Base-by-base conservation (phyloP, 768 basidiomycete genomes). In the Suillus fuscotomentosus region DNA sequence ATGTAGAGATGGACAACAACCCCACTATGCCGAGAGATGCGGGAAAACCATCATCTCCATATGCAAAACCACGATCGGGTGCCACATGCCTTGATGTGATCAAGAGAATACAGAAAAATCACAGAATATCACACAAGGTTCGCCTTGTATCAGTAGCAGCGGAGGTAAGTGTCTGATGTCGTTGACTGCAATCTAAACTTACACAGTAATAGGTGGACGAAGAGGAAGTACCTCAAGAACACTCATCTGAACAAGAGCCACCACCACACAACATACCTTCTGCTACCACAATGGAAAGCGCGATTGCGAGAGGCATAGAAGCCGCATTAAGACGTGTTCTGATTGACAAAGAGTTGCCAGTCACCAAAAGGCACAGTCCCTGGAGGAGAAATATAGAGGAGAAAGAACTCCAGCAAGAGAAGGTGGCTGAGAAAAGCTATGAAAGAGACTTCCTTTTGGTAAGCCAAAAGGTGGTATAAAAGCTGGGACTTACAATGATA, bases 371-470 rank as follows among this genome's bases (percentile, higher is more conserved):
- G n/a, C 48, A 36, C 47, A 48, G 24, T 61, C 61, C 60, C 27
- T 13, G 22, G 34, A 14, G 48, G 22, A 61, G 53, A 22, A 61
- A 61, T 48, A 61, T 3, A 3, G 61, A 41, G 13, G n/a, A 61
- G 17, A 11, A 39, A 20, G 48, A 31, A 51, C 10, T 61, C 53
- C 22, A 17, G 38, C 22, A 24, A 31, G 45, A 53, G 36, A 60
- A 60, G 45, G 57, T 3, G 14, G 34, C 22, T 2, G 61, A 67
- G 24, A 43, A 42, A 36, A 43, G 34, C 22, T 14, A 67, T 5
- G 27, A 67, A 27, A 42, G 36, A 7, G 38, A 60, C 38, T 67
- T 65, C 2, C 56, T 65, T 27, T 51, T 67, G 66, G 45, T 68
- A 43, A 20, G 42, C 17, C 42, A 7, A 17, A 41, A 43, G 0